Percentiles rank a stretch among this genome's conserved stretches.
Evolutionary conservation across 2,329 filamentous ascomycete genomes (phyloP).

Genomic region (Fusarium bulbicola): DNA sequence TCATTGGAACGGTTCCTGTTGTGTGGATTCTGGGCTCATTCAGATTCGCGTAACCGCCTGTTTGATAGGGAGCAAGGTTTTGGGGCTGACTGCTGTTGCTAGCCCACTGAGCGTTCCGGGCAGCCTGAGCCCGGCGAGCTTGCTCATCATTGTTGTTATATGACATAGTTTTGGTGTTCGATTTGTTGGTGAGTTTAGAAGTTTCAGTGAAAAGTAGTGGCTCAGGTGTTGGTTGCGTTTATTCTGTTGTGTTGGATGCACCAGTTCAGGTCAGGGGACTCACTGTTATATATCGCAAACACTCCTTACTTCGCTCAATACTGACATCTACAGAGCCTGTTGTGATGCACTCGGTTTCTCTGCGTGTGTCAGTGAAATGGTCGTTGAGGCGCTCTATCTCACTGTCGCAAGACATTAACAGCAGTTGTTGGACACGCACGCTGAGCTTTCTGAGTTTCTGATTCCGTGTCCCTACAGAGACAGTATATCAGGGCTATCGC

Average conservation of each 20-base stretch:
- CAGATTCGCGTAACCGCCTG: background rate
- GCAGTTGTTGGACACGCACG: background rate
- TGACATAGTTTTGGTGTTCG: background rate
- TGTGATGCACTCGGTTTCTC: background rate
- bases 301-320: too few species aligned
- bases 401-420: background rate
- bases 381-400: background rate
- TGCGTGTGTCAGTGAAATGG: too few species aligned
- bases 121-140: background rate
- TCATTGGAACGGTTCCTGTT: background rate
- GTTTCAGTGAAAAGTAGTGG: background rate
- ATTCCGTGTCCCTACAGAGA: background rate
- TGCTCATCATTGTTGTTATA: background rate
- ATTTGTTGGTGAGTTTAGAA: accelerated
- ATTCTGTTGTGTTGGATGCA: background rate
- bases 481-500: accelerated
- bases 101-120: too few species aligned
- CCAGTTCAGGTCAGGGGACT: background rate
- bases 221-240: too few species aligned
- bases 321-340: background rate
- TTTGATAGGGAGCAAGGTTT: background rate
- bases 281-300: background rate
- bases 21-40: background rate
- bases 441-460: background rate
- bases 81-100: background rate